phyloP scores from a whole-genome alignment of 2,329 filamentous ascomycete genomes.

The Dothistroma septosporum region DNA sequence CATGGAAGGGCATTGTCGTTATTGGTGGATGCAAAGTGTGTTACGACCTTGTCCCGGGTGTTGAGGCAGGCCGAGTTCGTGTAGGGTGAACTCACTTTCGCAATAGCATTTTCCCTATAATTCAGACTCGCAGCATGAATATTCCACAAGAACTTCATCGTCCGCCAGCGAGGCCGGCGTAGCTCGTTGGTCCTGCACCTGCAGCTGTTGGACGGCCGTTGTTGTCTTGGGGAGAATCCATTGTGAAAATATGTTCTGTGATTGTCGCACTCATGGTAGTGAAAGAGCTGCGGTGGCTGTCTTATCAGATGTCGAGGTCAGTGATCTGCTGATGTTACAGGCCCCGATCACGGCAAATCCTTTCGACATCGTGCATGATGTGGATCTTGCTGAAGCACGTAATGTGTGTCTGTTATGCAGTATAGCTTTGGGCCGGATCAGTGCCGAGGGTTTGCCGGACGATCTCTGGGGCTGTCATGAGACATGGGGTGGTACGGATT shows the following conservation, averaged over 20 bases:
- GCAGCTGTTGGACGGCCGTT: conserved; percentile 13
- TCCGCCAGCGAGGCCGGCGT: conserved; percentile 16
- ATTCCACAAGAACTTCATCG: conserved; percentile 18
- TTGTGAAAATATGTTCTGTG: neutral
- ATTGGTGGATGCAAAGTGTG: conserved; percentile 13
- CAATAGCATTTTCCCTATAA: conserved; percentile 42
- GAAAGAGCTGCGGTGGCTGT: neutral
- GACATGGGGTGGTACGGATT: neutral
- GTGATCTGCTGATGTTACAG: neutral
- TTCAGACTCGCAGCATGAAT: conserved; percentile 43
- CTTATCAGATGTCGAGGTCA: neutral
- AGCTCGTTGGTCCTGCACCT: conserved; percentile 14
- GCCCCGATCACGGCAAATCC: neutral
- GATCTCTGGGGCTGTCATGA: neutral
- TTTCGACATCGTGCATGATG: neutral
- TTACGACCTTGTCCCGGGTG: conserved; percentile 46
- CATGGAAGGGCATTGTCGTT: conserved; percentile 9
- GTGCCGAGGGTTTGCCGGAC: neutral
- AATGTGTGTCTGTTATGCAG: neutral
- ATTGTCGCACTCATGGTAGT: neutral
- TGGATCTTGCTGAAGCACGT: neutral
- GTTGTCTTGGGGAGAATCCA: conserved; percentile 12
- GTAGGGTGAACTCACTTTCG: conserved; percentile 28
- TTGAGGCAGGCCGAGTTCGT: neutral
- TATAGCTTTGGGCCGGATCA: neutral